Evolutionary conservation across 129 eudicot species (phyloP).

Genomic region (Erigeron canadensis): DNA sequence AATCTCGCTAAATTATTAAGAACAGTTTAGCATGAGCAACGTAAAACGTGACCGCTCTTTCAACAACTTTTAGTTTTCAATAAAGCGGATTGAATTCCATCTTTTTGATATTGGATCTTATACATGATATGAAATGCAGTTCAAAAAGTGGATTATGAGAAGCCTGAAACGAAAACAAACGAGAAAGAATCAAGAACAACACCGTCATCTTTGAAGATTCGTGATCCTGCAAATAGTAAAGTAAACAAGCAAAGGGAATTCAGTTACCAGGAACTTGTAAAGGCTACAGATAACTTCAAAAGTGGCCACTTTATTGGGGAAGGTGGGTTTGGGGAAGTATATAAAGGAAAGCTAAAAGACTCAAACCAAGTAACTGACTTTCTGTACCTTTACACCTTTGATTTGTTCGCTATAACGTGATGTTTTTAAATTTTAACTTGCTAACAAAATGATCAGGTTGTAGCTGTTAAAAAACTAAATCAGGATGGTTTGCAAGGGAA

Average conservation of each 20-base stretch:
- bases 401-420: neutral
- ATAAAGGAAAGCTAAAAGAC: slow-evolving; percentile 43
- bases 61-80: neutral
- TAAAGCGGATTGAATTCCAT: slow-evolving; percentile 1
- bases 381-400: neutral
- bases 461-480: slow-evolving; percentile 58
- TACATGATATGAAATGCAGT: slow-evolving; percentile 23
- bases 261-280: slow-evolving; percentile 54
- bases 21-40: neutral
- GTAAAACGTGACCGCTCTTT: neutral
- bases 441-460: slow-evolving; percentile 42
- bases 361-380: slow-evolving; percentile 44
- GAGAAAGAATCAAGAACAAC: slow-evolving; percentile 10
- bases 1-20: neutral
- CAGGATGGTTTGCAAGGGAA: slow-evolving; percentile 59
- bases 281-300: slow-evolving; percentile 64
- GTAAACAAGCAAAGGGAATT: slow-evolving; percentile 26
- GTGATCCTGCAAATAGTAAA: neutral
- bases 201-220: slow-evolving; percentile 1
- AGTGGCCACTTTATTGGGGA: slow-evolving; percentile 49
- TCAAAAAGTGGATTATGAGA: slow-evolving; percentile 15
- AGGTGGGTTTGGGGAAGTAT: slow-evolving; percentile 75
- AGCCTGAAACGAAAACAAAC: slow-evolving; percentile 21
- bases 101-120: slow-evolving; percentile 17
- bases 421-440: slow-evolving; percentile 22